Evolutionary conservation across 495 filamentous ascomycete species (phyloP), one percentile per base, ranked within the genome.

Genomic region (Penicillium canariense): DNA sequence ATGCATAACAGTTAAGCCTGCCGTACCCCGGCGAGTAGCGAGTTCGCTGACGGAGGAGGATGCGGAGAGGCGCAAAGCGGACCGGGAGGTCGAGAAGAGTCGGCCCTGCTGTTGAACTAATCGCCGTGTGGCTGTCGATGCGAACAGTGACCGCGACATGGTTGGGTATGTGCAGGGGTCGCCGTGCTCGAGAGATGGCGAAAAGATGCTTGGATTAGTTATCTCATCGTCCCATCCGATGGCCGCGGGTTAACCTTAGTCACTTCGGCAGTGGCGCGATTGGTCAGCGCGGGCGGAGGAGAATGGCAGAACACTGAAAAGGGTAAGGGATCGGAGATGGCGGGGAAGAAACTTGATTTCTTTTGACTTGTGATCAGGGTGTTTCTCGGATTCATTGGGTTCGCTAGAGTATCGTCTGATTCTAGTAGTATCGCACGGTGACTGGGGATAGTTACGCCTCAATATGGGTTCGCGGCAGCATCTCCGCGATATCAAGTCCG

Each of bases 211-310:
- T 49, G 26, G 48, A 52, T 40, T 52, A 42, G 25, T 42, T 25
- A 56, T 60, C 48, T 48, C 52, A 62, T 62, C 59, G 39, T 46
- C 45, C 52, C 53, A 60, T 59, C 56, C 40, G 50, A 61, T 61
- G 49, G 48, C 53, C 39, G 52, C 50, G 55, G 36, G 61, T 70
- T 71, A 68, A 67, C 69, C 69, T 70, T 71, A 68, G 68, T 70
- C 69, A 69, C 56, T 56, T 67, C 56, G 47, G 50, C 52, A 55
- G 55, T 55, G 63, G 66, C 56, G 50, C 39, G 39, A 74, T 73
- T 76, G 73, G 73, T 55, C 57, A 54, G 36, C 47, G n/a, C 17
- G 2, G 23, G 54, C 70, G 67, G 70, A 48, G 28, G 12, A 11
- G 0, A 0, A 27, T 27, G 67, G 67, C 72, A 75, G 68, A 73